phyloP scores from a whole-genome alignment of 2,329 filamentous ascomycete species.

The Taxawa tesnikishii region DNA sequence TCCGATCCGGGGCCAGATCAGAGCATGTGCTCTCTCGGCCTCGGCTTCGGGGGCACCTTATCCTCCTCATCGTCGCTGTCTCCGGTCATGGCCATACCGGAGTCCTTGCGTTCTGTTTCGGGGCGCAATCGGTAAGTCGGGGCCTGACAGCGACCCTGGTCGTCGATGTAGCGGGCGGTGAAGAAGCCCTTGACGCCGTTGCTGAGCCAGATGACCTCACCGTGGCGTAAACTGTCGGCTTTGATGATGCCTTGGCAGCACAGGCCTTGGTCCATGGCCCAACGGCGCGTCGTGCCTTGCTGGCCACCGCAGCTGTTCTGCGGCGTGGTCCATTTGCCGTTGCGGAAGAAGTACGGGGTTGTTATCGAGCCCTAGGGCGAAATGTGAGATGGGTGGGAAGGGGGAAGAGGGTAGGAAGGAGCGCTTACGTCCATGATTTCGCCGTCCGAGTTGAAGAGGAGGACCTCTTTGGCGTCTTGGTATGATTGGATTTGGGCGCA shows the following conservation, averaged over 20 bases:
- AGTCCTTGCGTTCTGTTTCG: too few relatives aligned
- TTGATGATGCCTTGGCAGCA: slow-evolving; percentile 53
- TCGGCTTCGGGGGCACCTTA: too few relatives aligned
- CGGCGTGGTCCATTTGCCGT: slow-evolving; percentile 67
- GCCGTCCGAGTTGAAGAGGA: slow-evolving; percentile 54
- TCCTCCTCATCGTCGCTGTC: too few relatives aligned
- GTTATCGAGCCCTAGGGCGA: slow-evolving; percentile 51
- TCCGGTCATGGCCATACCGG: too few relatives aligned
- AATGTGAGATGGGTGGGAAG: background rate
- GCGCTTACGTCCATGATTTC: slow-evolving; percentile 57
- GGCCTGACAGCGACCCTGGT: slow-evolving; percentile 6
- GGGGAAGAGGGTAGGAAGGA: background rate
- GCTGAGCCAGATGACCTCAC: slow-evolving; percentile 77
- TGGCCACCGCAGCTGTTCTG: slow-evolving; percentile 59
- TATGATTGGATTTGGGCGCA: slow-evolving; percentile 42
- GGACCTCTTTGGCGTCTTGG: slow-evolving; percentile 52
- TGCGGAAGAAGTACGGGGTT: slow-evolving; percentile 68
- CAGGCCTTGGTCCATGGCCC: slow-evolving; percentile 60
- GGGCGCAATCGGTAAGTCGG: slow-evolving; percentile 4
- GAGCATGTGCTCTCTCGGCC: too few relatives aligned
- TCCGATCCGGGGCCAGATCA: too few relatives aligned
- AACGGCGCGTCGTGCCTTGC: slow-evolving; percentile 68
- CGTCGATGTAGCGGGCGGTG: slow-evolving; percentile 12
- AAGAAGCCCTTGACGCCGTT: slow-evolving; percentile 74
- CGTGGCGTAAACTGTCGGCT: slow-evolving; percentile 49